A percentile compares a stretch with the other conserved stretches of the same genome.
Evolutionary conservation across 306 rosid species (phyloP).

Genomic region (Pyrus pyrifolia): DNA sequence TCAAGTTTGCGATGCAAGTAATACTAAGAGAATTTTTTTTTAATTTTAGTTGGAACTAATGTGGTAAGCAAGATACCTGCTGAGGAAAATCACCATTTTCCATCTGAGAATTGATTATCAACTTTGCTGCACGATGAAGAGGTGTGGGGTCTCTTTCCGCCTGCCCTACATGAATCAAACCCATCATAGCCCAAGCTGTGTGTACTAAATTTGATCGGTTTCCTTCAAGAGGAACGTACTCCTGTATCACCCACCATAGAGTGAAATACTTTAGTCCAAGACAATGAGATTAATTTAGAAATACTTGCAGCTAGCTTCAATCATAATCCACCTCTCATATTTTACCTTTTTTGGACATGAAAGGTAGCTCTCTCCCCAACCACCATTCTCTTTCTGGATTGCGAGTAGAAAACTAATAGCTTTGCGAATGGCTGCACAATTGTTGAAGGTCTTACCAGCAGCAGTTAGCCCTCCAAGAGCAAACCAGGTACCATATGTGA

Average conservation of each 20-base stretch:
- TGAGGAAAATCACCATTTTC: constrained; percentile 71
- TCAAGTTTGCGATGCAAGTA: too few relatives aligned
- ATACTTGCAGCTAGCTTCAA: background rate
- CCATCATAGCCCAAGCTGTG: constrained; percentile 71
- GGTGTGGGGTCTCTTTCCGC: constrained; percentile 48
- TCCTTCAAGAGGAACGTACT: constrained; percentile 45
- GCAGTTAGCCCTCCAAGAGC: constrained; percentile 58
- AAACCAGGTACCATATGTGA: constrained; percentile 53
- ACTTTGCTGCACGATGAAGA: constrained; percentile 50
- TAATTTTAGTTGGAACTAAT: too few relatives aligned
- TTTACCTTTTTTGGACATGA: constrained; percentile 48
- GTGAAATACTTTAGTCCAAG: background rate
- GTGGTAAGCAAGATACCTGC: constrained; percentile 26
- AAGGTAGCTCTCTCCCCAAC: constrained; percentile 72
- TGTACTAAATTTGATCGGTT: constrained; percentile 55
- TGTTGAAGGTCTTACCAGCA: constrained; percentile 44
- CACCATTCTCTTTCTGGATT: constrained; percentile 50
- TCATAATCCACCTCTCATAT: background rate
- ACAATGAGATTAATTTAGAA: background rate
- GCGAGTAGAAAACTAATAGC: constrained; percentile 42
- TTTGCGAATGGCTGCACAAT: constrained; percentile 37
- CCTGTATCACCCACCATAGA: constrained; percentile 6
- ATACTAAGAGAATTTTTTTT: too few relatives aligned
- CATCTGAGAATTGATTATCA: constrained; percentile 49
- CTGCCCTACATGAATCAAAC: constrained; percentile 48